Conservation (phyloP, 2,329 filamentous ascomycete species). For the Sarocladiaceae sp. region DNA sequence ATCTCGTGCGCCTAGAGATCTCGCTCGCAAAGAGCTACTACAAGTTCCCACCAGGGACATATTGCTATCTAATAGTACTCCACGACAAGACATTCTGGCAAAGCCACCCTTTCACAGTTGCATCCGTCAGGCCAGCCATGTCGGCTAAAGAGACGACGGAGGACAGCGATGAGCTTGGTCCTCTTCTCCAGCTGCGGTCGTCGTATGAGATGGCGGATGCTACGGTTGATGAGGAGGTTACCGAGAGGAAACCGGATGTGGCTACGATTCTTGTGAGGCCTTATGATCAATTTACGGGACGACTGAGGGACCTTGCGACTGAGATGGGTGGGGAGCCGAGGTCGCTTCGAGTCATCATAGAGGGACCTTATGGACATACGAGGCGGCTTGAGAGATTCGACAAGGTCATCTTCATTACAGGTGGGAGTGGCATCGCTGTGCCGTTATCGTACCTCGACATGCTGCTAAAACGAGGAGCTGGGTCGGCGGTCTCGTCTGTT, state of each 20-base stretch:
- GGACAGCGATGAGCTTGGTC: conserved; percentile 22
- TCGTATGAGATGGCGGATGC: conserved; percentile 1
- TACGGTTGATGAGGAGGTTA: conserved; percentile 9
- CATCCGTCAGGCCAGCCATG: conserved; percentile 17
- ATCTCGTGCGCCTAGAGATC: conserved; percentile 37
- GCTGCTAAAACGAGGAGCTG: conserved; percentile 17
- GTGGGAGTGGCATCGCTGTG: conserved; percentile 41
- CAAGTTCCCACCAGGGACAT: conserved; percentile 34
- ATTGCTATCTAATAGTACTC: conserved; percentile 41
- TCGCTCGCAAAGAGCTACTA: conserved; percentile 30
- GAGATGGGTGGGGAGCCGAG: conserved; percentile 19
- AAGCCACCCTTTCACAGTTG: conserved; percentile 46
- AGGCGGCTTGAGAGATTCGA: conserved; percentile 33
- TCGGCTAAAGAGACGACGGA: background rate
- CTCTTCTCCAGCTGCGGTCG: conserved; percentile 22
- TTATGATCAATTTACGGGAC: conserved; percentile 39
- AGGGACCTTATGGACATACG: conserved; percentile 41
- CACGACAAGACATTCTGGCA: conserved; percentile 39
- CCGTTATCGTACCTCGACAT: conserved; percentile 33
- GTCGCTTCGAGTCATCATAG: conserved; percentile 32
- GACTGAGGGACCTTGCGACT: conserved; percentile 28
- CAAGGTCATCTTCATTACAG: conserved; percentile 37
- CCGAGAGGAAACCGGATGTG: conserved; percentile 4
- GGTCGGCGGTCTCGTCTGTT: conserved; percentile 18
- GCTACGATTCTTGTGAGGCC: conserved; percentile 39